Evolutionary conservation across 108 stramenopile genomes (phyloP), one percentile per base, ranked within the genome.

Genomic region (Nitzschia palea): DNA sequence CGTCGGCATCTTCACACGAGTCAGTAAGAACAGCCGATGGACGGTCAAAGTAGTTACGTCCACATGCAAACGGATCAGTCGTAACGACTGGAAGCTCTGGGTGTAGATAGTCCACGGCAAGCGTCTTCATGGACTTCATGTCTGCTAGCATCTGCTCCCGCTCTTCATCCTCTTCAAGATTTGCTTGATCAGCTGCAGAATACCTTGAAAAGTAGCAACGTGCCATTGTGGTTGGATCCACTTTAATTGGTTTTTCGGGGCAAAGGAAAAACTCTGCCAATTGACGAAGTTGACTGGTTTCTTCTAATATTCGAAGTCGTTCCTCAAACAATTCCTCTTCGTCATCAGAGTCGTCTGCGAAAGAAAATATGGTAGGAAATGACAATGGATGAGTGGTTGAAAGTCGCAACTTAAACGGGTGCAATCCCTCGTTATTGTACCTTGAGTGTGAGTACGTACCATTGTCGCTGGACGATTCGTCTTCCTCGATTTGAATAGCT

Each of bases 241-340:
- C 62, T 30, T 48, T 22, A 22, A 90, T 84, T 25, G 80, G 66
- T 25, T 55, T 56, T 52, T 88, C 86, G 25, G 90, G 90, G 64
- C 81, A 83, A 48, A 81, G 59, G 68, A 70, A 86, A 57, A 78
- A 83, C 26, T 76, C 70, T 28, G 90, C 86, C 18, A 86, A 44
- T 55, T 74, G 50, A 54, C 76, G 72, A 58, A 91, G 79, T 28
- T 79, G 47, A 20, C 72, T 67, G 43, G 82, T 76, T 53, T 93
- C 92, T 44, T 76, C 74, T 23, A 90, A 78, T 72, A 93, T 80
- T 34, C 58, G 70, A 45, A 78, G 76, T 37, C 92, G 85, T 70
- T 94, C 89, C 34, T 65, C 34, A 74, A 61, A 33, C 76, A 27
- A 63, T 60, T 26, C 73, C 52, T 88, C 82, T 22, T 72, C 75